phyloP scores from a whole-genome alignment of 148 eudicot genomes.

The Rhododendron simsii region DNA sequence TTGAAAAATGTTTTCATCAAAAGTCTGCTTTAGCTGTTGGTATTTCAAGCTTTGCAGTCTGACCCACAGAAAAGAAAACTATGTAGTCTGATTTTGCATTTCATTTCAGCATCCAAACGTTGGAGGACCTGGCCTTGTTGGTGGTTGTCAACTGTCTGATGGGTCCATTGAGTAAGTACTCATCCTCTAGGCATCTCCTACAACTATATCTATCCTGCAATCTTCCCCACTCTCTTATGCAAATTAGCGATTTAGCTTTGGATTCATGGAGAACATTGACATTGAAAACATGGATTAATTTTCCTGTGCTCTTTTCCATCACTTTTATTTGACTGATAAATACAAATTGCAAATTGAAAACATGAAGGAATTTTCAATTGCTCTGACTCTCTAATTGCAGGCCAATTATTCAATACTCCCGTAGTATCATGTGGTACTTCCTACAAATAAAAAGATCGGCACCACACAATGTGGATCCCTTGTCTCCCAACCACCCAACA shows the following conservation, averaged over 20 bases:
- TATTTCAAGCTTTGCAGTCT: neutral
- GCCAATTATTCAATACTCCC: no score
- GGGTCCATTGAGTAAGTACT: slow-evolving; percentile 60
- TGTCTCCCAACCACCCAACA: no score
- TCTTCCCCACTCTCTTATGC: neutral
- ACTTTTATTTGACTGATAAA: neutral
- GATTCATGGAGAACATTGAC: neutral
- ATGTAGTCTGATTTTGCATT: neutral
- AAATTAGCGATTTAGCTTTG: neutral
- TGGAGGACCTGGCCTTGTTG: slow-evolving; percentile 87
- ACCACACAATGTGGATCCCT: no score
- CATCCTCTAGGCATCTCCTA: neutral
- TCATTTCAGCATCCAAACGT: slow-evolving; percentile 53
- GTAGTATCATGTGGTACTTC: no score
- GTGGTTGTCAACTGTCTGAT: slow-evolving; percentile 54
- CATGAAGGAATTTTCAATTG: neutral
- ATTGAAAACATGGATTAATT: neutral
- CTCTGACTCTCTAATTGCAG: neutral
- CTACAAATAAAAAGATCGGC: no score
- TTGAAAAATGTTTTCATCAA: neutral
- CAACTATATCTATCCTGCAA: neutral
- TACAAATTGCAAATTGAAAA: neutral
- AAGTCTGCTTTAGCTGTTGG: neutral
- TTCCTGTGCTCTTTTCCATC: neutral
- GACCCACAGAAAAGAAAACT: neutral